These are phyloP conservation scores for Metschnikowia lunata DNA, from an alignment of 805 yeast species.

Conservation along the genomic window DNA sequence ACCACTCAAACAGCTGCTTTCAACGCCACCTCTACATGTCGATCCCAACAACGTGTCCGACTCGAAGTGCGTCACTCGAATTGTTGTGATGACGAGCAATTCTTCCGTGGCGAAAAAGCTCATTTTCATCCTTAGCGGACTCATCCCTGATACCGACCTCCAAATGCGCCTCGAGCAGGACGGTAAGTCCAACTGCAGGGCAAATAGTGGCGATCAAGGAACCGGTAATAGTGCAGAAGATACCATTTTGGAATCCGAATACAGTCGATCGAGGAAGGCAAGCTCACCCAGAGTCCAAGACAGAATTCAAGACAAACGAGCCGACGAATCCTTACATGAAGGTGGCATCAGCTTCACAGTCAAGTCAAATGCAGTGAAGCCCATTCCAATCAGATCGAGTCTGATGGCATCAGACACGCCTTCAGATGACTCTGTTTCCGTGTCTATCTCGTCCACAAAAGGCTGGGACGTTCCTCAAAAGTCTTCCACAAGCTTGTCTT, in stretches of 20 bases:
- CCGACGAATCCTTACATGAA: neutral
- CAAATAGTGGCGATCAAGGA: neutral
- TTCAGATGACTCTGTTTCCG: slow-evolving; percentile 10
- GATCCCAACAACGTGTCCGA: slow-evolving; percentile 18
- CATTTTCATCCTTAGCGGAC: slow-evolving; percentile 48
- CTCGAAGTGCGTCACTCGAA: slow-evolving; percentile 36
- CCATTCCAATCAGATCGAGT: slow-evolving; percentile 12
- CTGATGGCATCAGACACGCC: slow-evolving; percentile 4
- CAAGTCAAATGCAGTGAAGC: slow-evolving; percentile 4
- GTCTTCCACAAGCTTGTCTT: slow-evolving; percentile 26
- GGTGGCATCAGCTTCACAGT: slow-evolving; percentile 5
- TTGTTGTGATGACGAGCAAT: slow-evolving; percentile 56
- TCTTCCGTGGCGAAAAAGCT: slow-evolving; percentile 58
- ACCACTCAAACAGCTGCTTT: slow-evolving; percentile 36
- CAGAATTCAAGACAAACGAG: no score
- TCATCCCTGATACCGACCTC: slow-evolving; percentile 36
- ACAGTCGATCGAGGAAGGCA: neutral
- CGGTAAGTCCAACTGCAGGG: neutral
- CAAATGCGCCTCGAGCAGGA: slow-evolving; percentile 1
- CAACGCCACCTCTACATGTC: slow-evolving; percentile 30
- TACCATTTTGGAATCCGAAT: neutral
- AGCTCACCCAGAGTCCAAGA: no score
- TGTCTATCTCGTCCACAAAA: slow-evolving; percentile 27
- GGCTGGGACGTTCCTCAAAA: slow-evolving; percentile 49
- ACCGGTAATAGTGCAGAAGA: neutral